phyloP scores from a whole-genome alignment of 2,329 filamentous ascomycete species.

The Xylaria sp. region DNA sequence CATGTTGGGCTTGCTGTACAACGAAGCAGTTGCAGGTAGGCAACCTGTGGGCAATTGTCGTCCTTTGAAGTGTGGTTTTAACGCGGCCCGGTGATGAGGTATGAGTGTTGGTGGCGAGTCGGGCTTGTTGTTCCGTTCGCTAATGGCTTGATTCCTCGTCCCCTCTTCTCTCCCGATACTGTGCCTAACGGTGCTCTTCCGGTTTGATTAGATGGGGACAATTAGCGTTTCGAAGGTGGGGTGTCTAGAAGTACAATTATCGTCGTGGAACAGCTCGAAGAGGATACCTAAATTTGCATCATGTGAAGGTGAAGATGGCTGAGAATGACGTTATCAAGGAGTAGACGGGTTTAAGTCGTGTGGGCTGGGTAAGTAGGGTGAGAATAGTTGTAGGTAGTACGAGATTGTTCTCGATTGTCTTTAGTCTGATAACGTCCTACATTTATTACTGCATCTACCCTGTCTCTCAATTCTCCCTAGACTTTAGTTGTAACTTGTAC shows the following conservation, averaged over 20 bases:
- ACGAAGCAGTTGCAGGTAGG: neutral
- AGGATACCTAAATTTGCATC: neutral
- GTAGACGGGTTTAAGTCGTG: constrained; percentile 12
- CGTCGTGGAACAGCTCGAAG: neutral
- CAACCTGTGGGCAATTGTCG: constrained; percentile 1
- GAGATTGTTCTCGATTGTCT: neutral
- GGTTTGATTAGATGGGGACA: neutral
- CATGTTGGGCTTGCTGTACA: constrained; percentile 47
- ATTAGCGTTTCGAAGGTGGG: neutral
- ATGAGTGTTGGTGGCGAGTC: constrained; percentile 1
- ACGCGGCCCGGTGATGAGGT: neutral
- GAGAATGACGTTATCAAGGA: constrained; percentile 20
- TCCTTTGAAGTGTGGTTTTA: neutral
- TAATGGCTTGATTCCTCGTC: neutral
- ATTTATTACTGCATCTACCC: too few relatives aligned
- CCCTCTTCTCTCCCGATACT: neutral
- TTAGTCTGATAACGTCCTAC: neutral
- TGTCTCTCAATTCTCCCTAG: too few relatives aligned
- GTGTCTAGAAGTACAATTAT: neutral
- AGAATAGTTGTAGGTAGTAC: neutral
- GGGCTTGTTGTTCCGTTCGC: neutral
- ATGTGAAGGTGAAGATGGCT: neutral
- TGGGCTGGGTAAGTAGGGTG: neutral
- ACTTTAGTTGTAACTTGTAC: too few relatives aligned
- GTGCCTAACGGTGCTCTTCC: too few relatives aligned